Evolutionary conservation across 495 filamentous ascomycete species (phyloP).

Genomic region (Neurospora terricola): DNA sequence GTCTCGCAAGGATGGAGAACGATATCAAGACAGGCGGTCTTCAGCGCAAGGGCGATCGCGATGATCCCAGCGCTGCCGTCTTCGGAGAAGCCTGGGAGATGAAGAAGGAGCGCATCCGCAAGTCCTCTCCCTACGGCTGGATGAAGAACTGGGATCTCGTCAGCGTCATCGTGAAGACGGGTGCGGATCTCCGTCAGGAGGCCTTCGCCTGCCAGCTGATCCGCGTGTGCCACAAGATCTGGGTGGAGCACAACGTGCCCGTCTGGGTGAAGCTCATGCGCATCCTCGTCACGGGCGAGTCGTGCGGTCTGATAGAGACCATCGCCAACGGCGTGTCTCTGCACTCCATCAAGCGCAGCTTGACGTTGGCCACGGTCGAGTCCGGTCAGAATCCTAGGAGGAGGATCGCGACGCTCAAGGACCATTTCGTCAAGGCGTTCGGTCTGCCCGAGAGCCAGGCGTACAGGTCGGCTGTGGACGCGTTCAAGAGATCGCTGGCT

Average conservation of each 20-base stretch:
- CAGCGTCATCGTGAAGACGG: slow-evolving; percentile 73
- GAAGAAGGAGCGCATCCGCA: slow-evolving; percentile 67
- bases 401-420: slow-evolving; percentile 60
- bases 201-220: slow-evolving; percentile 73
- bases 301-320: slow-evolving; percentile 67
- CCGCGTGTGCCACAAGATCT: slow-evolving; percentile 63
- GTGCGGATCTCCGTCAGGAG: slow-evolving; percentile 65
- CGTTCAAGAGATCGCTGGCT: slow-evolving; percentile 59
- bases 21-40: slow-evolving; percentile 69
- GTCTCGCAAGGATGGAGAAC: slow-evolving; percentile 71
- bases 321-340: slow-evolving; percentile 71
- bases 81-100: slow-evolving; percentile 69
- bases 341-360: slow-evolving; percentile 63
- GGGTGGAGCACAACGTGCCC: slow-evolving; percentile 57
- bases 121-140: slow-evolving; percentile 65
- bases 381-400: slow-evolving; percentile 54
- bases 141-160: slow-evolving; percentile 74
- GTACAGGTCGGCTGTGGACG: slow-evolving; percentile 54
- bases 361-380: slow-evolving; percentile 58
- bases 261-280: slow-evolving; percentile 76
- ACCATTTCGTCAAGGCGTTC: slow-evolving; percentile 69
- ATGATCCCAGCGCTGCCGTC: slow-evolving; percentile 70
- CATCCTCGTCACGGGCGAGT: slow-evolving; percentile 69
- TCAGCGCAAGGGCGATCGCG: slow-evolving; percentile 62
- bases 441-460: slow-evolving; percentile 50